phyloP scores from a whole-genome alignment of 1,284 basidiomycete genomes.

The Leccinum subfulvum region DNA sequence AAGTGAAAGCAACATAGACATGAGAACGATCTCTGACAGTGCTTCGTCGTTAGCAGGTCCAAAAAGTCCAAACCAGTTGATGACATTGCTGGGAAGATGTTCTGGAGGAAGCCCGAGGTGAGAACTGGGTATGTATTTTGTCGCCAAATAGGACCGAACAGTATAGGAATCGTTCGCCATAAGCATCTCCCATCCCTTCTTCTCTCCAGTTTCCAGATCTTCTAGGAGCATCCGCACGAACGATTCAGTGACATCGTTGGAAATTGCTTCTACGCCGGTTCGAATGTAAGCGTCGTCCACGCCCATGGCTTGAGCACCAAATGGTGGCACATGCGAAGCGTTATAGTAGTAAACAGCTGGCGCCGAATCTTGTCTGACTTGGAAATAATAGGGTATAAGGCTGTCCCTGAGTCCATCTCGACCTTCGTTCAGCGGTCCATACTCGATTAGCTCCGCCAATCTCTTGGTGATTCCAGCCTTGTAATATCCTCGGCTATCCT shows the following conservation, averaged over 20 bases:
- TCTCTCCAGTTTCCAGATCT: conserved; percentile 7
- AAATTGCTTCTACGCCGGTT: conserved; percentile 12
- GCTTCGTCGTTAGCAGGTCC: background rate
- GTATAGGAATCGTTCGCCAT: conserved; percentile 16
- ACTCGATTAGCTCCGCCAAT: conserved; percentile 20
- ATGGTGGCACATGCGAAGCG: conserved; percentile 4
- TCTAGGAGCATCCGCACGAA: conserved; percentile 1
- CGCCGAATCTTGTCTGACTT: background rate
- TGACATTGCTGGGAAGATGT: conserved; percentile 16
- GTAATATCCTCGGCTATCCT: background rate
- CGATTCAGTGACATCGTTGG: background rate
- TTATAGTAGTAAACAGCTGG: conserved; percentile 18
- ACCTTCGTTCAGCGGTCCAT: background rate
- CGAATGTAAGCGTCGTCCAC: conserved; percentile 7
- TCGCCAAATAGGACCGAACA: conserved; percentile 7
- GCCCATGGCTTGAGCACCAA: background rate
- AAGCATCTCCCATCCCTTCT: conserved; percentile 18
- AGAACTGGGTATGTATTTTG: conserved; percentile 18
- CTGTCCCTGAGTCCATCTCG: conserved; percentile 6
- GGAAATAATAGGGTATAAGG: conserved; percentile 16
- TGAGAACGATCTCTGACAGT: conserved; percentile 2
- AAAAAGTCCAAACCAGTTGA: conserved; percentile 26
- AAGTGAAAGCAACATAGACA: background rate
- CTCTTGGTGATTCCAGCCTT: conserved; percentile 31
- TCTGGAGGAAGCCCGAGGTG: conserved; percentile 14